phyloP scores from a whole-genome alignment of 768 basidiomycete species.

The Sistotremastrum suecicum region DNA sequence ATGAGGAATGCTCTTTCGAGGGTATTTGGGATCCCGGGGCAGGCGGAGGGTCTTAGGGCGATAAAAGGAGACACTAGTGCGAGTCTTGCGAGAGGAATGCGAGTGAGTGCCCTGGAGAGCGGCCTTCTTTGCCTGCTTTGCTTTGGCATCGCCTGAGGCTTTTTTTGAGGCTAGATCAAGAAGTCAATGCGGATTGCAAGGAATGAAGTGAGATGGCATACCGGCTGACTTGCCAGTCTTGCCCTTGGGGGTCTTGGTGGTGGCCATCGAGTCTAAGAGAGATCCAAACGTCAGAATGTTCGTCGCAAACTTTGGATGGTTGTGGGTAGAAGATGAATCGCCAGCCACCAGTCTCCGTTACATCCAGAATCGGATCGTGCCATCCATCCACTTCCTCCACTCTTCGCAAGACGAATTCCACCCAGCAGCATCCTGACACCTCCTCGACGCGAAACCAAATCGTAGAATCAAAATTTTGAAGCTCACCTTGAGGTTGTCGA shows the following conservation, averaged over 20 bases:
- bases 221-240: slow-evolving; percentile 2
- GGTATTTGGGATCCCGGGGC: slow-evolving; percentile 77
- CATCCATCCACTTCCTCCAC: background rate
- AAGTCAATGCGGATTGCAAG: background rate
- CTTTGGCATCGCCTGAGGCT: slow-evolving; percentile 41
- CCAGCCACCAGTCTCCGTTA: background rate
- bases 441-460: too few relatives aligned
- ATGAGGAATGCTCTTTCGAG: slow-evolving; percentile 89
- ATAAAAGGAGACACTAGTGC: slow-evolving; percentile 84
- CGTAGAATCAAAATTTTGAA: too few relatives aligned
- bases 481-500: too few relatives aligned
- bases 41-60: slow-evolving; percentile 89
- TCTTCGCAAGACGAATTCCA: too few relatives aligned
- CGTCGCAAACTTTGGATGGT: background rate
- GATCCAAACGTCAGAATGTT: background rate
- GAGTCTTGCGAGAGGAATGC: slow-evolving; percentile 65
- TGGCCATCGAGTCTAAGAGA: slow-evolving; percentile 2
- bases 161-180: background rate
- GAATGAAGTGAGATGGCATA: background rate
- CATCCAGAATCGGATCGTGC: background rate
- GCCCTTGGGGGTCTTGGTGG: slow-evolving; percentile 6
- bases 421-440: too few relatives aligned
- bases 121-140: slow-evolving; percentile 93
- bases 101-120: slow-evolving; percentile 78
- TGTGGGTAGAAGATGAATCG: background rate